These are phyloP conservation scores for Porphyrellus sp. DNA, from an alignment of 1,284 basidiomycete species.

Conservation along the genomic window DNA sequence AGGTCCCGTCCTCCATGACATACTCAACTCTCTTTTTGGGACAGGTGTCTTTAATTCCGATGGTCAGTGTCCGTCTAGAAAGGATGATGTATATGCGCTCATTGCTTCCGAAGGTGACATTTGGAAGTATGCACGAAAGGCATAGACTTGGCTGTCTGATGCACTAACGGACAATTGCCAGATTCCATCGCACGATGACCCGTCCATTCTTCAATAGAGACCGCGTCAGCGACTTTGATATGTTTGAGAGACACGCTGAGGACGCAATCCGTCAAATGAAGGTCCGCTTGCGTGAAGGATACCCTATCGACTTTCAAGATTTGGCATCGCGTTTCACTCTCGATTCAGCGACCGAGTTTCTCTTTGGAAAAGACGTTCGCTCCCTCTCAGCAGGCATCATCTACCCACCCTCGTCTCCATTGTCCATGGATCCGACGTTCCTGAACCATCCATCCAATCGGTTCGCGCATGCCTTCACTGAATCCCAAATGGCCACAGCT, in stretches of 20 bases:
- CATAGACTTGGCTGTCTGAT: neutral
- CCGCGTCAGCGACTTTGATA: slow-evolving; percentile 51
- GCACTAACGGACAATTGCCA: slow-evolving; percentile 12
- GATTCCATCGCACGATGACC: slow-evolving; percentile 57
- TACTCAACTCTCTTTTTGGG: slow-evolving; percentile 43
- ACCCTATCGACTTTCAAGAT: slow-evolving; percentile 53
- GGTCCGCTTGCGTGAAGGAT: slow-evolving; percentile 39
- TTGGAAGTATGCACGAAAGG: slow-evolving; percentile 44
- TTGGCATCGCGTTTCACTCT: slow-evolving; percentile 45
- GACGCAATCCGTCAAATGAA: slow-evolving; percentile 42
- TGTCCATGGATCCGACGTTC: slow-evolving; percentile 14
- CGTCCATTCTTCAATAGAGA: slow-evolving; percentile 57
- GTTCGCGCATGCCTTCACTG: slow-evolving; percentile 29
- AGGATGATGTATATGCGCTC: neutral
- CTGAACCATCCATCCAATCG: slow-evolving; percentile 24
- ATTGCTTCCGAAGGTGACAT: slow-evolving; percentile 40
- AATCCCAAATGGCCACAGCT: slow-evolving; percentile 15
- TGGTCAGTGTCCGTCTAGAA: slow-evolving; percentile 34
- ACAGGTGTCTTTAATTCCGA: slow-evolving; percentile 62
- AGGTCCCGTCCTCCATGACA: slow-evolving; percentile 26
- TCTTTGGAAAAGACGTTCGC: slow-evolving; percentile 43
- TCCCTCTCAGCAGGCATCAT: slow-evolving; percentile 37
- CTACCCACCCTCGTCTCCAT: slow-evolving; percentile 35
- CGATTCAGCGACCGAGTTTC: slow-evolving; percentile 49
- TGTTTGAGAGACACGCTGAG: slow-evolving; percentile 48